These are phyloP conservation scores for Strigomonas culicis DNA, from an alignment of 208 protist species.

Conservation along the genomic window DNA sequence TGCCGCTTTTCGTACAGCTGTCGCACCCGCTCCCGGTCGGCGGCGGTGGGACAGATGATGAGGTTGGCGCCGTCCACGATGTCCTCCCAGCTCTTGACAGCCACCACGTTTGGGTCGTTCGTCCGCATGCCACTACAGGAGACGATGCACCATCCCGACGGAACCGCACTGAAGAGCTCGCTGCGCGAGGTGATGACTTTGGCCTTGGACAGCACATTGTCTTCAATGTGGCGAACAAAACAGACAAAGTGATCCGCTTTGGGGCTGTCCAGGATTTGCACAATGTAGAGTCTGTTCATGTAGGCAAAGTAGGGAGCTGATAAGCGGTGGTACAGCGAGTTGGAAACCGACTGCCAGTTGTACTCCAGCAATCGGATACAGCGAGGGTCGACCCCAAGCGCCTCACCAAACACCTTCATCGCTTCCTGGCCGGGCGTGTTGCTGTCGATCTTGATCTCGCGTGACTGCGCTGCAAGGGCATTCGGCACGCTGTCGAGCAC, in stretches of 20 bases:
- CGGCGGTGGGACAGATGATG: neutral
- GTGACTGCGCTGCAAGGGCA: constrained; percentile 5
- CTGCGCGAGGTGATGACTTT: constrained; percentile 7
- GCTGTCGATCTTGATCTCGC: neutral
- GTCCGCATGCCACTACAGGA: neutral
- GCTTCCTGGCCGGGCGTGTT: constrained; percentile 15
- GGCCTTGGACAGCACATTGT: neutral
- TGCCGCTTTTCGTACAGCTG: constrained; percentile 23
- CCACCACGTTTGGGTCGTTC: no score
- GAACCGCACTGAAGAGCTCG: constrained; percentile 10
- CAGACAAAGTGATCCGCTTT: neutral
- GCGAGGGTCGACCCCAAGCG: constrained; percentile 20
- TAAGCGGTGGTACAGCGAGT: constrained; percentile 5
- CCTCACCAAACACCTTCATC: constrained; percentile 23
- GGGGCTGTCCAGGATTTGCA: constrained; percentile 6
- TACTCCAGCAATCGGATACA: constrained; percentile 31
- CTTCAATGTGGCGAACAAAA: no score
- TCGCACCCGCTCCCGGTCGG: constrained; percentile 5
- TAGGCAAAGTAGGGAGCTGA: constrained; percentile 10
- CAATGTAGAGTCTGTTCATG: constrained; percentile 4
- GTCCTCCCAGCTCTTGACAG: no score
- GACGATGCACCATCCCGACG: constrained; percentile 4
- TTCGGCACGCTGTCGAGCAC: constrained; percentile 38
- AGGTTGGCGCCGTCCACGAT: neutral
- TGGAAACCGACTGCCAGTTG: constrained; percentile 4